Percentiles rank a stretch among this genome's conserved stretches.
These are phyloP conservation scores for Murraya paniculata DNA, from an alignment of 345 rosid species.

Conservation along the genomic window DNA sequence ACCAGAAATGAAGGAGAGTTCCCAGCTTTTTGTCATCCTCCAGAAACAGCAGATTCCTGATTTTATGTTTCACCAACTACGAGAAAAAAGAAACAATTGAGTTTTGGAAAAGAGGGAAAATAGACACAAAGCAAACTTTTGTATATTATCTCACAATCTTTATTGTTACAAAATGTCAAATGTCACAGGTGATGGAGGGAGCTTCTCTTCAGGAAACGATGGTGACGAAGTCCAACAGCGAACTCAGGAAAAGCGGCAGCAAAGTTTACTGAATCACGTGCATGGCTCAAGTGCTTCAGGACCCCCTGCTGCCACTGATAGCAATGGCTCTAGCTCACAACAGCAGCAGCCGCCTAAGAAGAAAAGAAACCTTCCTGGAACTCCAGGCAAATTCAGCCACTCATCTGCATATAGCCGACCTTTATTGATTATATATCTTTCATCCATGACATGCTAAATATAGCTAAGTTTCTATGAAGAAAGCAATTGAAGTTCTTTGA, in stretches of 20 bases:
- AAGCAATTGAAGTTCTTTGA: not conserved
- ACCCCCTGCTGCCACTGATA: conserved; percentile 25
- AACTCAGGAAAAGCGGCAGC: conserved; percentile 26
- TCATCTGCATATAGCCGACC: not conserved
- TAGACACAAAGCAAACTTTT: not conserved
- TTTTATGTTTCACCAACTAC: conserved; percentile 27
- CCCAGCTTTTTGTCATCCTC: conserved; percentile 42
- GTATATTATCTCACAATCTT: not conserved
- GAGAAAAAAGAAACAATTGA: conserved; percentile 1
- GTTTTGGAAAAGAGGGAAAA: conserved; percentile 6
- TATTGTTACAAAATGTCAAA: conserved; percentile 42
- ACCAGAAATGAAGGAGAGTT: conserved; percentile 35
- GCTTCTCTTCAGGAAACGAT: conserved; percentile 63
- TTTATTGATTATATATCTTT: not conserved
- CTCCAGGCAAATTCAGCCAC: conserved; percentile 53
- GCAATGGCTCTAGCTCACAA: conserved; percentile 31
- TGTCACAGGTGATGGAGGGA: conserved; percentile 60
- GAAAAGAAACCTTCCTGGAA: conserved; percentile 73
- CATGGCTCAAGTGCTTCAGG: conserved; percentile 14
- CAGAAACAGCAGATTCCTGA: conserved; percentile 26
- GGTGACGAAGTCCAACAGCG: conserved; percentile 50
- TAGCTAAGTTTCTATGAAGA: not conserved
- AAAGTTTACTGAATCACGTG: conserved; percentile 20
- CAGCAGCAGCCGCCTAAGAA: conserved; percentile 52
- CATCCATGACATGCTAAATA: not conserved